These are phyloP conservation scores for Lactuca sativa DNA, from an alignment of 129 eudicot species.

Conservation along the genomic window DNA sequence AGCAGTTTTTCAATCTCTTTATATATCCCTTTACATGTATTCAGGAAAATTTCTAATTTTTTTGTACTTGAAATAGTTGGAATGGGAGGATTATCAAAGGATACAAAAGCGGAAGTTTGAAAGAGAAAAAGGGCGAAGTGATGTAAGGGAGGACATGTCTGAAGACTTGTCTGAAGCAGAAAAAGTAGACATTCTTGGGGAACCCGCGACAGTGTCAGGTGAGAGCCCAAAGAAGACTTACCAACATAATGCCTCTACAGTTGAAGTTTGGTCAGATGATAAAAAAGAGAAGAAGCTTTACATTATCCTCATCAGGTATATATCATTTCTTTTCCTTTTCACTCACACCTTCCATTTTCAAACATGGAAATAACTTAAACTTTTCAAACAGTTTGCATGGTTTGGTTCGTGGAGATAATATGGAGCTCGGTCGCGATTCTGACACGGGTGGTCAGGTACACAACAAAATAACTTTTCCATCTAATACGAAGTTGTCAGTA, in stretches of 20 bases:
- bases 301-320: slow-evolving; percentile 74
- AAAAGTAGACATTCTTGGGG: slow-evolving; percentile 66
- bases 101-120: slow-evolving; percentile 59
- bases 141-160: slow-evolving; percentile 89
- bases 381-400: slow-evolving; percentile 75
- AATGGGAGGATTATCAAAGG: slow-evolving; percentile 80
- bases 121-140: slow-evolving; percentile 78
- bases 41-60: too few relatives aligned
- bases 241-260: slow-evolving; percentile 49
- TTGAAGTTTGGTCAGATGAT: slow-evolving; percentile 71
- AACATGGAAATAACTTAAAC: slow-evolving; percentile 9
- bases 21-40: neutral
- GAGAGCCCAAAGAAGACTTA: slow-evolving; percentile 65
- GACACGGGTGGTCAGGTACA: slow-evolving; percentile 96
- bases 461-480: neutral
- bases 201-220: slow-evolving; percentile 14
- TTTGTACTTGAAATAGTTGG: slow-evolving; percentile 46
- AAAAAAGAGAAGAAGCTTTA: slow-evolving; percentile 87
- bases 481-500: too few relatives aligned
- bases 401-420: slow-evolving; percentile 93
- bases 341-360: neutral
- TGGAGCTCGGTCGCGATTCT: slow-evolving; percentile 97
- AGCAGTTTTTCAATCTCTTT: too few relatives aligned
- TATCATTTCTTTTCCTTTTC: slow-evolving; percentile 1
- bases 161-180: slow-evolving; percentile 91